Percentiles rank a stretch among this genome's conserved stretches.
Evolutionary conservation across 805 yeast genomes (phyloP).

Genomic region (Ogataea haglerorum): DNA sequence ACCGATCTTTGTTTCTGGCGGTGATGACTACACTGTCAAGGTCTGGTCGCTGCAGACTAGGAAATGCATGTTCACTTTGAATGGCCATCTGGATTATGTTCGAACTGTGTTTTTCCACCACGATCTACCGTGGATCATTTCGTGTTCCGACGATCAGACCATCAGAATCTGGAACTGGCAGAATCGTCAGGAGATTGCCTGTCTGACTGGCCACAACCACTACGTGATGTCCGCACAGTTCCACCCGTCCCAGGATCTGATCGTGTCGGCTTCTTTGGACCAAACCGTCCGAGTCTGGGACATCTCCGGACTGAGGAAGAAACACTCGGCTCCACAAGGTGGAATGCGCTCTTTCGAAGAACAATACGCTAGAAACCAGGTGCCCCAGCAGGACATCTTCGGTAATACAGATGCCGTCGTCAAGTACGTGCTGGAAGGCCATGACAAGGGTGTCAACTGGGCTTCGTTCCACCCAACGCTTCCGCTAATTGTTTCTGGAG

Average conservation of each 20-base stretch:
- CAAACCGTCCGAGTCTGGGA: conserved; percentile 99
- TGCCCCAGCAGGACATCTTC: conserved; percentile 87
- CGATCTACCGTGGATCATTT: conserved; percentile 95
- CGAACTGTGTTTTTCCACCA: conserved; percentile 93
- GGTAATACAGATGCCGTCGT: conserved; percentile 93
- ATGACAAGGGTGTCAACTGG: conserved; percentile 98
- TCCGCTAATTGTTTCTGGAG: conserved; percentile 92
- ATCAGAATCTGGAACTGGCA: conserved; percentile 99
- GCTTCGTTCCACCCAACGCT: conserved; percentile 96
- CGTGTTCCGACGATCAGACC: conserved; percentile 97
- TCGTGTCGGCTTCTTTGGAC: conserved; percentile 94
- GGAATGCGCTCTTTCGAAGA: conserved; percentile 45
- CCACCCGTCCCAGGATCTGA: conserved; percentile 92
- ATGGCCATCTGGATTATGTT: conserved; percentile 93
- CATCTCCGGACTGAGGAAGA: conserved; percentile 88
- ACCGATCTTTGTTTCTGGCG: conserved; percentile 94
- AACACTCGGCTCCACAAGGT: conserved; percentile 73
- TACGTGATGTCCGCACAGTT: conserved; percentile 98
- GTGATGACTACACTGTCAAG: conserved; percentile 92
- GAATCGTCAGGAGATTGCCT: conserved; percentile 94
- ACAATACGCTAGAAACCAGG: conserved; percentile 52
- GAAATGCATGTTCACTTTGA: conserved; percentile 85
- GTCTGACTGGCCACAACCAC: conserved; percentile 96
- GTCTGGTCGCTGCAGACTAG: conserved; percentile 95
- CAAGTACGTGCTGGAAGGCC: conserved; percentile 95